A percentile compares a stretch with the other conserved stretches of the same genome.
phyloP scores from a whole-genome alignment of 352 stramenopile species.

The Globisporangium cystogenes region DNA sequence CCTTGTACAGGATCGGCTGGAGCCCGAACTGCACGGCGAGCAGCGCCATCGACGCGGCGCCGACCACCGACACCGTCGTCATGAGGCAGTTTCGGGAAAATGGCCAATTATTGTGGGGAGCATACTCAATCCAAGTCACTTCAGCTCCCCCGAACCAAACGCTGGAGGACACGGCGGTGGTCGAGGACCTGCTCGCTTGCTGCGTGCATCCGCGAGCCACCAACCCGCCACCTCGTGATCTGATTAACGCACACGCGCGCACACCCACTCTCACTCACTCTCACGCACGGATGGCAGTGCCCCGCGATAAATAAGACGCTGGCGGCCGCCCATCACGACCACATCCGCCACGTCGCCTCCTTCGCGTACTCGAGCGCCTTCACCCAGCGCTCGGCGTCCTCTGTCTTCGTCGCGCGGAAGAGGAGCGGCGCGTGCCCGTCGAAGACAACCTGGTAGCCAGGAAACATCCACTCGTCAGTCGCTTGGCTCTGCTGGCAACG shows the following conservation, averaged over 20 bases:
- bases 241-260: too few relatives aligned
- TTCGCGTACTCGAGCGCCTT: slow-evolving; percentile 27
- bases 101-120: too few relatives aligned
- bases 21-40: slow-evolving; percentile 79
- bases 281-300: neutral
- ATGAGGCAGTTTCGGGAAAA: too few relatives aligned
- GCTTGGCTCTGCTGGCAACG: too few relatives aligned
- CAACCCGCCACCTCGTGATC: too few relatives aligned
- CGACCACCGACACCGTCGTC: slow-evolving; percentile 5
- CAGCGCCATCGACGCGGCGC: slow-evolving; percentile 37
- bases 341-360: slow-evolving; percentile 20
- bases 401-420: slow-evolving; percentile 12
- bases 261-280: neutral
- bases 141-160: too few relatives aligned
- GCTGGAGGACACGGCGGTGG: too few relatives aligned
- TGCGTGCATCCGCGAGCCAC: too few relatives aligned
- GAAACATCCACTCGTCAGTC: too few relatives aligned
- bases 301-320: too few relatives aligned
- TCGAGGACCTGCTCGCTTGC: too few relatives aligned
- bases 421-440: slow-evolving; percentile 18
- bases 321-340: neutral
- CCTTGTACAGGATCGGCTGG: slow-evolving; percentile 81
- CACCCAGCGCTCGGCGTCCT: slow-evolving; percentile 23
- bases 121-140: neutral
- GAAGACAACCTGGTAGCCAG: slow-evolving; percentile 15